A percentile compares a stretch with the other conserved stretches of the same genome.
These are phyloP conservation scores for Phlegmacium glaucopus DNA, from an alignment of 768 basidiomycete species.

Conservation along the genomic window DNA sequence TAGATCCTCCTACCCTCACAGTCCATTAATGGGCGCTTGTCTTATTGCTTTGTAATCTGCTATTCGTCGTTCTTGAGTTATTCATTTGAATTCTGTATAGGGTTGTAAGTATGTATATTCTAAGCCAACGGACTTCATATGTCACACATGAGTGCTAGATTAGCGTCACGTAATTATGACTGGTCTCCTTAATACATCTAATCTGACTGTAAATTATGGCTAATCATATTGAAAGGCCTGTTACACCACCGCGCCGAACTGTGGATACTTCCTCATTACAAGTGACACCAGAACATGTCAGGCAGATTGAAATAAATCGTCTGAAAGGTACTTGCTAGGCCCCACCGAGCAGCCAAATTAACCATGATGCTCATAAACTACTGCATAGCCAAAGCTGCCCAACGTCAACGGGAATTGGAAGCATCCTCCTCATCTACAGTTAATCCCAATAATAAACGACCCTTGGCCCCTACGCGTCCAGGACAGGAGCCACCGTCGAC, in stretches of 20 bases:
- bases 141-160: too few relatives aligned
- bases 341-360: neutral
- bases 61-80: neutral
- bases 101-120: neutral
- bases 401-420: slow-evolving; percentile 62
- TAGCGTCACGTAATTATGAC: neutral
- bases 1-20: slow-evolving; percentile 10
- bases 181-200: neutral
- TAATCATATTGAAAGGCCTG: slow-evolving; percentile 21
- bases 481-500: slow-evolving; percentile 59
- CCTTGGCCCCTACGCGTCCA: slow-evolving; percentile 55
- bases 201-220: slow-evolving; percentile 16
- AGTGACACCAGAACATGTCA: slow-evolving; percentile 59
- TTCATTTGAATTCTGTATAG: too few relatives aligned
- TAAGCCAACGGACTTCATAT: too few relatives aligned
- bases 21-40: slow-evolving; percentile 1
- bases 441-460: slow-evolving; percentile 77
- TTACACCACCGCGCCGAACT: slow-evolving; percentile 37
- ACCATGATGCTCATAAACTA: neutral
- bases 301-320: slow-evolving; percentile 74
- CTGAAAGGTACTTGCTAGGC: slow-evolving; percentile 51
- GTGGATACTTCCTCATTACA: slow-evolving; percentile 19
- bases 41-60: slow-evolving; percentile 11
- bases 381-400: slow-evolving; percentile 65
- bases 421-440: slow-evolving; percentile 39